A percentile compares a stretch with the other conserved stretches of the same genome.
phyloP scores from a whole-genome alignment of 164 flowering plant species.

The Annona squamosa region DNA sequence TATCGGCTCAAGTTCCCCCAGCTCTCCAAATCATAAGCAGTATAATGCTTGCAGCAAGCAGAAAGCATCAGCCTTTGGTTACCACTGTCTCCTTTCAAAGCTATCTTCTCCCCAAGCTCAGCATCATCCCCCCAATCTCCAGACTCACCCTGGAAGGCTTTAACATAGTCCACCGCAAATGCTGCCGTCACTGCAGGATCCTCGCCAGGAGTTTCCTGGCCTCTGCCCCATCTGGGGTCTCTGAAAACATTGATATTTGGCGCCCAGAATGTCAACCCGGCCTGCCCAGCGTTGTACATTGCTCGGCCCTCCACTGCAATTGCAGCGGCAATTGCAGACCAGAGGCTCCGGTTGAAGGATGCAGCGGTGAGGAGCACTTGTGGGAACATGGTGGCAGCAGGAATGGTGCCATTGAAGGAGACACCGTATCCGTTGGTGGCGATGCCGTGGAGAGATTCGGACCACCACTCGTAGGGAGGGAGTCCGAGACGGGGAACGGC shows the following conservation, averaged over 20 bases:
- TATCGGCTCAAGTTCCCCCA: constrained; percentile 66
- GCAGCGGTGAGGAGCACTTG: constrained; percentile 39
- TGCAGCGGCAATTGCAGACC: constrained; percentile 29
- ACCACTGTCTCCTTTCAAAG: constrained; percentile 23
- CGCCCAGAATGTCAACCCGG: constrained; percentile 48
- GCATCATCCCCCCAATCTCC: not conserved
- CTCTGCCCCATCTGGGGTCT: constrained; percentile 55
- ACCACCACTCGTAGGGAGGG: constrained; percentile 48
- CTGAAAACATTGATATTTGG: constrained; percentile 46
- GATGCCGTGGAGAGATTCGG: constrained; percentile 44
- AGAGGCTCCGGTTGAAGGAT: constrained; percentile 28
- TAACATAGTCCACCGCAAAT: constrained; percentile 32
- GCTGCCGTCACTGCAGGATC: constrained; percentile 31
- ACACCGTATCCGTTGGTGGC: constrained; percentile 32
- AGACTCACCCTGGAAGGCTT: constrained; percentile 36
- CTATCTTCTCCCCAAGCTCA: constrained; percentile 22
- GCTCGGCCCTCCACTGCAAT: constrained; percentile 40
- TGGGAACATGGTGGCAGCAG: constrained; percentile 39
- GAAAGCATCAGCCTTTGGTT: constrained; percentile 51
- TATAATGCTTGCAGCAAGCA: constrained; percentile 94
- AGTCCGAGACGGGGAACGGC: constrained; percentile 27
- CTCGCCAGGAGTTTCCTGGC: constrained; percentile 47
- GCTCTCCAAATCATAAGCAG: constrained; percentile 90
- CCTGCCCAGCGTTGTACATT: constrained; percentile 38
- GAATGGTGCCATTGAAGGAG: constrained; percentile 21